Evolutionary conservation across 2,329 filamentous ascomycete species (phyloP), one percentile per base, ranked within the genome.

Genomic region (Immersiporthe knoxdaviesiana): DNA sequence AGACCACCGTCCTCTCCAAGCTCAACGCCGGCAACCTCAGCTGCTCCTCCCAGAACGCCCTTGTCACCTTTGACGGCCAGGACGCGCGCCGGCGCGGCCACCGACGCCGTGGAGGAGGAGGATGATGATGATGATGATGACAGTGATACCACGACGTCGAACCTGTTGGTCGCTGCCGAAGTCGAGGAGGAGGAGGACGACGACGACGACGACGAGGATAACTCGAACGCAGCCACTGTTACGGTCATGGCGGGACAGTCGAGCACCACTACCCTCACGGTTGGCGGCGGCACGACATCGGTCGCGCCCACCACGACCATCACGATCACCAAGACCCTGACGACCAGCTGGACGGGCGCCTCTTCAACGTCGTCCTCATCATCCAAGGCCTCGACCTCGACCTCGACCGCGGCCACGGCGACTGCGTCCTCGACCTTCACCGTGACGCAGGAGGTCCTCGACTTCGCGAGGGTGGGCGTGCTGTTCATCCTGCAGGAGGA

Each of bases 41-140:
- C 67, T 99, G 96, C 79, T 88, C 88, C 11, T 88, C 90, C 0
- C 91, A 97, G 78, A 98, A 98, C 75, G 91, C 93, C 0, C 84
- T 99, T 4, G 91, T 98, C 21, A 93, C 92, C 0, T 97, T 97
- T 78, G 87, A 92, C 73, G 91, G 90, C 5, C 79, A 79, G 67
- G 79, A 81, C 79, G 4, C 79, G 82, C 39, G 72, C 76, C 18
- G 78, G 78, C 24, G 75, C 73, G 18, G 74, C 72, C 5, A 70
- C 76, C 21, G 71, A 76, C 7, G 74, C 76, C 52, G 76, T 77
- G 8, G 70, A 73, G 8, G 74, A 74, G 16, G 63, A n/a, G n/a
- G n/a, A n/a, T n/a, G n/a, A n/a, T n/a, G n/a, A n/a, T n/a, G n/a
- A n/a, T n/a, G n/a, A n/a, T n/a, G n/a, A 72, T 37, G 39, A 62